Conservation (phyloP, 192 early-diverging fungal genomes). For the Mortierella hygrophila region DNA sequence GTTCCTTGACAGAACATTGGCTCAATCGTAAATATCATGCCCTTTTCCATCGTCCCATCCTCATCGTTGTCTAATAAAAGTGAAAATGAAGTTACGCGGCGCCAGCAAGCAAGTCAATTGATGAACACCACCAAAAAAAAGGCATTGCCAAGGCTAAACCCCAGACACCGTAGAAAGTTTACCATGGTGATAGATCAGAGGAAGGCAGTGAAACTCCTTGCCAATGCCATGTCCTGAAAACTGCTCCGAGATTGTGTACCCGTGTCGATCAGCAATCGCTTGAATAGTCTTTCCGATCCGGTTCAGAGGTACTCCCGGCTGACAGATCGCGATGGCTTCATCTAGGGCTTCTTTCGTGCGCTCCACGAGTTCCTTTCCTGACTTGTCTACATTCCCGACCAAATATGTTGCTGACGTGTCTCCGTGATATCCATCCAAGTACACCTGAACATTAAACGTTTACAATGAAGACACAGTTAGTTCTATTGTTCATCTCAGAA, state of each 20-base stretch:
- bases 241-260: conserved; percentile 75
- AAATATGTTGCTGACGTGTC: conserved; percentile 95
- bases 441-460: conserved; percentile 61
- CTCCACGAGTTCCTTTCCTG: conserved; percentile 80
- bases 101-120: background rate
- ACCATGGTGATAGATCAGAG: conserved; percentile 83
- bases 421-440: conserved; percentile 91
- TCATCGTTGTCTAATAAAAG: conserved; percentile 68
- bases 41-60: conserved; percentile 76
- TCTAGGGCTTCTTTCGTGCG: conserved; percentile 89
- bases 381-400: conserved; percentile 91
- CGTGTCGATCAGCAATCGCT: conserved; percentile 60
- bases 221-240: conserved; percentile 94
- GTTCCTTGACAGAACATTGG: conserved; percentile 87
- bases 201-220: conserved; percentile 84
- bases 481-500: too few species aligned
- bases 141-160: too few species aligned
- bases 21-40: conserved; percentile 93
- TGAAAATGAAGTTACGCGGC: too few species aligned
- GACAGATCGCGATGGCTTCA: conserved; percentile 87
- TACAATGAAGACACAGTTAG: too few species aligned
- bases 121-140: too few species aligned
- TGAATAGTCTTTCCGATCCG: conserved; percentile 78
- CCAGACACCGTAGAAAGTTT: background rate
- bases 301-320: conserved; percentile 77